phyloP scores from a whole-genome alignment of 306 rosid genomes.

The Hippophae tibetana region DNA sequence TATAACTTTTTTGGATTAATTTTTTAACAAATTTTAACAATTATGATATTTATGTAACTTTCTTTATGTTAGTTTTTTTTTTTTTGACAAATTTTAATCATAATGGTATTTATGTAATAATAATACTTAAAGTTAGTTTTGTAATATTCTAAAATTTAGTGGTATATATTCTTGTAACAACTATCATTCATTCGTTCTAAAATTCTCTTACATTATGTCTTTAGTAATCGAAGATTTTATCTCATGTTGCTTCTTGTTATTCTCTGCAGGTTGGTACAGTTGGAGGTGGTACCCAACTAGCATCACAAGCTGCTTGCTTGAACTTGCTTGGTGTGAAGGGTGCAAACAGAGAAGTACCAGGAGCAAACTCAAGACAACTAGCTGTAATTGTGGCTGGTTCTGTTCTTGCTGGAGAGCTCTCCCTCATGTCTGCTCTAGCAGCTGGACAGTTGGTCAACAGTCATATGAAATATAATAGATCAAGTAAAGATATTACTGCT shows the following conservation, averaged over 20 bases:
- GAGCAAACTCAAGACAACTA: constrained; percentile 58
- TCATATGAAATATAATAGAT: constrained; percentile 94
- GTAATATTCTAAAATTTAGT: too few relatives aligned
- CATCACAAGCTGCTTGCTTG: constrained; percentile 87
- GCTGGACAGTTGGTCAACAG: constrained; percentile 87
- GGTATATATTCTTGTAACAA: too few relatives aligned
- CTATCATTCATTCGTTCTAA: too few relatives aligned
- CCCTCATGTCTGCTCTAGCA: constrained; percentile 87
- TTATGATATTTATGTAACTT: too few relatives aligned
- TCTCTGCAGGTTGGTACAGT: constrained; percentile 74
- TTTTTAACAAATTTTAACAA: too few relatives aligned
- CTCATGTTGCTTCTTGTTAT: constrained; percentile 2
- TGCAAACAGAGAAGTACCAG: constrained; percentile 66
- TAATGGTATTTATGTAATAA: too few relatives aligned
- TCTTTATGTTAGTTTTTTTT: too few relatives aligned
- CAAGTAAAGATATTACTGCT: constrained; percentile 47
- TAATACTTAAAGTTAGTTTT: too few relatives aligned
- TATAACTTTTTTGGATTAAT: too few relatives aligned
- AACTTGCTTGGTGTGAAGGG: constrained; percentile 87
- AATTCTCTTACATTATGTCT: too few relatives aligned
- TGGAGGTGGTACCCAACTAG: constrained; percentile 96
- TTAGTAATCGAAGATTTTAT: background rate
- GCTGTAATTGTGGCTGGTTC: constrained; percentile 78
- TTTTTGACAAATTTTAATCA: too few relatives aligned
- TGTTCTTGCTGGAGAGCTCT: constrained; percentile 87